Base-by-base conservation (phyloP, 768 basidiomycete genomes). In the Lepiota venenata region DNA sequence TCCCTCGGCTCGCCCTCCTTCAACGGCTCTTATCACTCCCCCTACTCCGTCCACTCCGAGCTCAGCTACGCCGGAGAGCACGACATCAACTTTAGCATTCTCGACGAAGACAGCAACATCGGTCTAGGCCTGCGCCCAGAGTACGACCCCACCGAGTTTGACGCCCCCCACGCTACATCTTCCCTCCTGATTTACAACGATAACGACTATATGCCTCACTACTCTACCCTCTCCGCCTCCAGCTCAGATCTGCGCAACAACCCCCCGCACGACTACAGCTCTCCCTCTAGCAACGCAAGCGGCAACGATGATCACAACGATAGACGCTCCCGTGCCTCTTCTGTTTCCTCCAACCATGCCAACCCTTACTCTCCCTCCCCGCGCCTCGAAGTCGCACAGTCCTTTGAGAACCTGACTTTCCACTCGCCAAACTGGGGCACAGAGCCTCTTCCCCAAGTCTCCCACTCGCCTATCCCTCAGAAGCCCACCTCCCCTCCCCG, bases 71-170 rank as follows among this genome's bases (percentile, higher is more conserved):
- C 73, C 61, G 76, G 70, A n/a, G 80, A 77, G 9, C 67, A 72
- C 29, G 79, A 80, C 18, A 57, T 69, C 51, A 60, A 58, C 56
- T 77, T 82, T 50, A 69, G 68, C 49, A 65, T 87, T 56, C 80
- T 86, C 38, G 73, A 72, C 27, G 78, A 78, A 52, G 74, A 79
- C 38, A 69, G 22, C 53, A 54, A 67, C 68, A 43, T 65, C 58
- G 58, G 66, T 67, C 60, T 64, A 66, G 51, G 60, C 51, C 63
- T 63, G 64, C 56, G 61, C 69, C 67, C 64, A 49, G 84, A 83
- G 27, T 91, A 91, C 78, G 82, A 91, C 65, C 88, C 89, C 3
- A 67, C 79, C 25, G 85, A 90, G 52, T 91, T 81, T 74, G 89
- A 91, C 70, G 63, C 71, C 4, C 83, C 86, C 16, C 66, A 74